Evolutionary conservation across 805 yeast genomes (phyloP), one percentile per base, ranked within the genome.

Genomic region (Candida nitratophila): DNA sequence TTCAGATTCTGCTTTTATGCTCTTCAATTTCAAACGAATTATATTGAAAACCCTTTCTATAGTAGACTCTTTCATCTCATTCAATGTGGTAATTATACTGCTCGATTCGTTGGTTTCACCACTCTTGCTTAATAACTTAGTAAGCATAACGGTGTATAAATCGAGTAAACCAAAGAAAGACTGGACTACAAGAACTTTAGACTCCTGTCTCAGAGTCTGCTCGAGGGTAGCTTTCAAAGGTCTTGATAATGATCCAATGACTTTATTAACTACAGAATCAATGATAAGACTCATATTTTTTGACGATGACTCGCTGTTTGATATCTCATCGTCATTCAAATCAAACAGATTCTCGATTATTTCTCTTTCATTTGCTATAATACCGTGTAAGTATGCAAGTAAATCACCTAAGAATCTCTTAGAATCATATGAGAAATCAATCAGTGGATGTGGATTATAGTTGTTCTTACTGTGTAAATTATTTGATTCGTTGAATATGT

Each of bases 361-460:
- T 56, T 93, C 99, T 35, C 80, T 73, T 61, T 93, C 99, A 63
- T 87, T 86, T 4, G 89, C 95, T 27, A 89, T 81, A 4, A 86
- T 73, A 1, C 90, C 77, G 58, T 93, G 97, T 2, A 89, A 73
- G 68, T 85, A 86, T 0, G 98, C 98, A 33, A 93, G 66, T 29
- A 93, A 72, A 58, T 89, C 96, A 22, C 97, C 95, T 16, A 87
- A 69, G 50, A 81, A 90, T 44, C 96, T 70, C 22, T 81, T 69
- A 1, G 96, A 86, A 58, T 91, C 96, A 59, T 84, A 84, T 0
- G 86, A 82, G 9, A 83, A 76, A 37, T 83, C 64, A 27, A 78
- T 73, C 20, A 87, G 69, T 1, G 89, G 85, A 44, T 73, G 40
- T 9, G 21, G 14, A 14, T 24, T 19, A 22, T 36, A 56, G 22